Evolutionary conservation across 768 basidiomycete species (phyloP), one percentile per base, ranked within the genome.

Genomic region (Rhodotorula babjevae): DNA sequence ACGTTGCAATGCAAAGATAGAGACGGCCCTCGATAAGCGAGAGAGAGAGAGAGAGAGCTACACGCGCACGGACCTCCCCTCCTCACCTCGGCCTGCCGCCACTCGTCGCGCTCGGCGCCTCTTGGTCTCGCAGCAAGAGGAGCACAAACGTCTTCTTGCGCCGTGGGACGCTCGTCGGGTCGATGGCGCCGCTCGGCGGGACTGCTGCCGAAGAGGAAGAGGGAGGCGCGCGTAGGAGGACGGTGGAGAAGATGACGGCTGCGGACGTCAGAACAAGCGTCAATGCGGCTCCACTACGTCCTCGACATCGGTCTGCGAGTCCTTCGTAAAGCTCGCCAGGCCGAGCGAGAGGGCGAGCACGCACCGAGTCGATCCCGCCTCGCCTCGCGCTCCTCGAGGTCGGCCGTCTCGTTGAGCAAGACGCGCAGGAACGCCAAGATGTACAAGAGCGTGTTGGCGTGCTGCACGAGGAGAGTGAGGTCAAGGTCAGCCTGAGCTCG

Each of bases 161-260:
- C n/a, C 71, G 12, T 29, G 65, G 66, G 0, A 67, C 36, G 3
- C 59, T 61, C n/a, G 69, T 31, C 0, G 64, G 59, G 5, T 70
- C 65, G 11, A 71, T 29, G 2, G 3, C 16, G 53, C 29, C 19
- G 25, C 33, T 47, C 46, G 14, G 14, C 25, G 67, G 61, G n/a
- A n/a, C n/a, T 50, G 55, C 40, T 23, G 60, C 12, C 11, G 25
- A 10, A 25, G 21, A 44, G 25, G 36, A 7, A 31, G 16, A 2
- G 3, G 67, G 49, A 1, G 69, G 46, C 12, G 61, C 55, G 36
- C 67, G 57, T 2, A 74, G 61, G 8, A 74, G 64, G 53, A 72
- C 74, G 46, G 64, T 16, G 8, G 70, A 72, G 65, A 75, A 75
- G 19, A 69, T 50, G 57, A 67, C 33, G n/a, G 71, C 71, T 72